Evolutionary conservation across 2,329 filamentous ascomycete genomes (phyloP), one percentile per base, ranked within the genome.

Genomic region (Dactylellina parvicollis): DNA sequence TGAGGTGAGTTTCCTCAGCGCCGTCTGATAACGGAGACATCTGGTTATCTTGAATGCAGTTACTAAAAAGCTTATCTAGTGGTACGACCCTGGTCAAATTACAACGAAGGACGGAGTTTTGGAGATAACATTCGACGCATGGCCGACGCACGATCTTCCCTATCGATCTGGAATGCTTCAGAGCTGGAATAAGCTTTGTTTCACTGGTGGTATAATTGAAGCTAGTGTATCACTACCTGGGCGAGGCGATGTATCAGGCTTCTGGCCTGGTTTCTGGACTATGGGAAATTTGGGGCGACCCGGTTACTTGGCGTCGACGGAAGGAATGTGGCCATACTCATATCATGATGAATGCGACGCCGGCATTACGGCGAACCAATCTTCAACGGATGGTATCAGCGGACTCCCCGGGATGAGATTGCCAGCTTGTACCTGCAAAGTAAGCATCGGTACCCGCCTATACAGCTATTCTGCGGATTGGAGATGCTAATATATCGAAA

Each of bases 181-280:
- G 77, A 89, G 87, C 9, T 91, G 89, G 89, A 91, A 91, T 79
- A 86, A 90, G 78, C 79, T 91, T 61, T 90, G 89, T 80, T 91
- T 90, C 82, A 90, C 89, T 73, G 88, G 88, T 30, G 89, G 89
- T 2, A 85, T 88, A 50, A 78, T 91, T 12, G 89, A 91, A 80
- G 88, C 88, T 18, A 89, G 87, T 77, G 87, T 91, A 57, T 91
- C 89, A 2, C 82, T 91, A 4, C 89, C 89, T 12, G 89, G 89
- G 14, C 81, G 83, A 49, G 89, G 89, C 47, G 87, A 90, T 75
- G 85, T 87, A 12, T 84, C 86, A 62, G 89, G 89, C 66, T 89
- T 91, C 80, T 91, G 89, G 89, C 89, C 89, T 42, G 89, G 89
- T 80, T 89, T 90, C 80, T 91, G 89, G 89, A 84, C 88, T 0